Conservation (phyloP, 805 yeast genomes). For the Huiozyma sinensis region DNA sequence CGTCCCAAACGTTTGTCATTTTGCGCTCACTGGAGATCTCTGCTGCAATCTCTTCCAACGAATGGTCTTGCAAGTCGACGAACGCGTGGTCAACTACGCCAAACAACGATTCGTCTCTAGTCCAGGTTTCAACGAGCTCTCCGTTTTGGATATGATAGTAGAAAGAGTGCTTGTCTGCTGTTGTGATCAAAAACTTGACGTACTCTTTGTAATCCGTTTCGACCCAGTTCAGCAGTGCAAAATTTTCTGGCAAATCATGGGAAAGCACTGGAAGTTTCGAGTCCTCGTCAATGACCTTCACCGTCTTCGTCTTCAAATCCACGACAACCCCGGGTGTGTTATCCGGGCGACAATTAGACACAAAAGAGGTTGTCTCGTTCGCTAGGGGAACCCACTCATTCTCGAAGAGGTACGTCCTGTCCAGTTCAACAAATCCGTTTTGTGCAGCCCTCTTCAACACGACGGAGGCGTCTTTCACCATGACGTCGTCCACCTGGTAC, state of each 20-base stretch:
- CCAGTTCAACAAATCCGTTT: slow-evolving; percentile 5
- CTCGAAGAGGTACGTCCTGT: not conserved
- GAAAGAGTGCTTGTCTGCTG: slow-evolving; percentile 8
- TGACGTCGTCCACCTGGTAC: slow-evolving; percentile 9
- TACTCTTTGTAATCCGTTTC: slow-evolving; percentile 10
- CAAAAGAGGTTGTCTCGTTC: slow-evolving; percentile 1
- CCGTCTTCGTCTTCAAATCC: slow-evolving; percentile 1
- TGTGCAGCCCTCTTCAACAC: slow-evolving; percentile 4
- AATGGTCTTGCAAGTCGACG: slow-evolving; percentile 13
- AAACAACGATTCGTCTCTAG: slow-evolving; percentile 34
- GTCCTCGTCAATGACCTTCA: slow-evolving; percentile 14
- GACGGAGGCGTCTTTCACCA: slow-evolving; percentile 5
- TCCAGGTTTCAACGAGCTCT: slow-evolving; percentile 26
- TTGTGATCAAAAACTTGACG: slow-evolving; percentile 2
- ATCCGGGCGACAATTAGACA: slow-evolving; percentile 13
- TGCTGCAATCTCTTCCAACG: slow-evolving; percentile 7
- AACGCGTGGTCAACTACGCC: slow-evolving; percentile 28
- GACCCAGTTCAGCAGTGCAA: slow-evolving; percentile 10
- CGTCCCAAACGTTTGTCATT: slow-evolving; percentile 7
- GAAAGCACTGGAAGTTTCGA: slow-evolving; percentile 9
- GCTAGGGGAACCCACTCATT: no score
- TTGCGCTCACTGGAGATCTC: slow-evolving; percentile 16
- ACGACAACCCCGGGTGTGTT: slow-evolving; percentile 3
- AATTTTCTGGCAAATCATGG: slow-evolving; percentile 10
- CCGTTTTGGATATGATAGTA: slow-evolving; percentile 18